Evolutionary conservation across 192 early-diverging fungal genomes (phyloP).

Genomic region (Coemansia sp.): DNA sequence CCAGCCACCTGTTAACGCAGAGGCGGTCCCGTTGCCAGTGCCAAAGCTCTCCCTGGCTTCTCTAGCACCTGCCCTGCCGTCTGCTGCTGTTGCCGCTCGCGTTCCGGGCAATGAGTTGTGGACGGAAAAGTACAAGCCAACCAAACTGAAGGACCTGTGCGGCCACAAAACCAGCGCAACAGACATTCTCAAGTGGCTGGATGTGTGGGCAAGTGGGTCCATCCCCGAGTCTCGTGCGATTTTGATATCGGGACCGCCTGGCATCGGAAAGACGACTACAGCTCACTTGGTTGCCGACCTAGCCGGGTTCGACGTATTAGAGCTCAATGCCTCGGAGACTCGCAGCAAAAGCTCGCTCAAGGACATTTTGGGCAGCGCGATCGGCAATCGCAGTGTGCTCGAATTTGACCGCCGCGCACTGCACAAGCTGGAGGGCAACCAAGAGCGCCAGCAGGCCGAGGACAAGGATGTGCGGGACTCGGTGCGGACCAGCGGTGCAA

Average conservation of each 20-base stretch:
- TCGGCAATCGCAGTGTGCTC: constrained; percentile 61
- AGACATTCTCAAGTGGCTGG: constrained; percentile 72
- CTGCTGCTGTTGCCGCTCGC: neutral
- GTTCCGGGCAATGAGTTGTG: constrained; percentile 58
- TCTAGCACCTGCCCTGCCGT: neutral
- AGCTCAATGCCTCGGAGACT: constrained; percentile 97
- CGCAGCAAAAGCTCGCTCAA: constrained; percentile 87
- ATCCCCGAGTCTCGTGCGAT: constrained; percentile 56
- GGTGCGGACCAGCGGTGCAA: constrained; percentile 22
- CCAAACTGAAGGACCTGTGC: constrained; percentile 71
- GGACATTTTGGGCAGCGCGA: constrained; percentile 49
- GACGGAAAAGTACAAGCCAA: constrained; percentile 95
- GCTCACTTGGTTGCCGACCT: constrained; percentile 82
- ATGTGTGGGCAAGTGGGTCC: constrained; percentile 59
- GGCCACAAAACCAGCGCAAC: constrained; percentile 78
- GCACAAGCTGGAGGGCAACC: constrained; percentile 8
- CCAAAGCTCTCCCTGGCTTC: constrained; percentile 1
- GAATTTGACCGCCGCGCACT: constrained; percentile 52
- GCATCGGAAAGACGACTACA: constrained; percentile 96
- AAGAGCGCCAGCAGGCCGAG: constrained; percentile 21
- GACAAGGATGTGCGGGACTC: constrained; percentile 21
- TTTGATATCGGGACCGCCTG: constrained; percentile 91
- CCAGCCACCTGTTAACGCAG: constrained; percentile 26
- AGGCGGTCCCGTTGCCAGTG: neutral
- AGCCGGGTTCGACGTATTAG: constrained; percentile 80